phyloP scores from a whole-genome alignment of 2,329 filamentous ascomycete species.

The Tricladium varicosporioides region DNA sequence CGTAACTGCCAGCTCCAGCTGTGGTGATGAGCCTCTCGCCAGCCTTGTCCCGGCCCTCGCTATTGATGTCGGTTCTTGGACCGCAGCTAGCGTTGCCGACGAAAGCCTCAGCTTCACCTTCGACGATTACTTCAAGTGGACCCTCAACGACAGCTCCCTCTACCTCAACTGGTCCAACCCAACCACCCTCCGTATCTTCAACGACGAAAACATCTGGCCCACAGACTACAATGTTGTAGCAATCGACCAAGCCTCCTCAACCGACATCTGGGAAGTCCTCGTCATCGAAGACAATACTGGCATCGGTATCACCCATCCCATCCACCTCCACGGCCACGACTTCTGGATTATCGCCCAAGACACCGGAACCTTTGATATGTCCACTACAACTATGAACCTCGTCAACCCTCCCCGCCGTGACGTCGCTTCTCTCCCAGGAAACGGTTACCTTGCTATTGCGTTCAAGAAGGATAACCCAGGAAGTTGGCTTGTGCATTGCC shows the following conservation, averaged over 20 bases:
- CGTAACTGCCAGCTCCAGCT: constrained; percentile 20
- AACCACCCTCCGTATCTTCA: constrained; percentile 38
- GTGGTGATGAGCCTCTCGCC: constrained; percentile 31
- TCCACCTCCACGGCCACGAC: constrained; percentile 52
- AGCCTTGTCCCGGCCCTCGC: constrained; percentile 30
- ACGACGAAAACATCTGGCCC: constrained; percentile 30
- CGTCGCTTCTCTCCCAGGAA: constrained; percentile 44
- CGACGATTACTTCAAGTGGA: constrained; percentile 44
- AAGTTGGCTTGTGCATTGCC: constrained; percentile 36
- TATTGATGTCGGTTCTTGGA: constrained; percentile 24
- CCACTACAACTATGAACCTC: constrained; percentile 30
- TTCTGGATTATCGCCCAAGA: constrained; percentile 47
- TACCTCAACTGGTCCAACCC: constrained; percentile 46
- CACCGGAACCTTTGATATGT: constrained; percentile 36
- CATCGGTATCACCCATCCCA: constrained; percentile 27
- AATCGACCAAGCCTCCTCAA: constrained; percentile 32
- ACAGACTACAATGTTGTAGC: constrained; percentile 36
- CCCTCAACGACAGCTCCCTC: constrained; percentile 47
- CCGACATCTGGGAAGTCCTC: constrained; percentile 29
- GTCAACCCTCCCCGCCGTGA: constrained; percentile 52
- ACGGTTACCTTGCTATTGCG: constrained; percentile 32
- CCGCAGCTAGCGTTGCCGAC: constrained; percentile 7
- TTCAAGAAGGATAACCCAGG: constrained; percentile 35
- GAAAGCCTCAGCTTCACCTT: constrained; percentile 18
- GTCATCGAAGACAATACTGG: constrained; percentile 29